Evolutionary conservation across 2,329 filamentous ascomycete species (phyloP), one percentile per base, ranked within the genome.

Genomic region (Fusarium concolor): DNA sequence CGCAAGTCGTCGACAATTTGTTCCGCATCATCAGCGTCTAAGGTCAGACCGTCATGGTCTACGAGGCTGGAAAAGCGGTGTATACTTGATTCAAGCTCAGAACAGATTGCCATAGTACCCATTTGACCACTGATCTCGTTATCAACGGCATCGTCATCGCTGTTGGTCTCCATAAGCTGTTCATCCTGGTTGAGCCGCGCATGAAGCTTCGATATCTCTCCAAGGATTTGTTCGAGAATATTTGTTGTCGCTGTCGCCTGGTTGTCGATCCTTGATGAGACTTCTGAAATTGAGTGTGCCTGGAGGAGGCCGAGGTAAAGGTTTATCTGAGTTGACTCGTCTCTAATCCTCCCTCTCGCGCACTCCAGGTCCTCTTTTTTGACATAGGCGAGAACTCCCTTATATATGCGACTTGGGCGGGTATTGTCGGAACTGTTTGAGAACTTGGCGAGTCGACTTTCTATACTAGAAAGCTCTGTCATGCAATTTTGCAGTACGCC

Each of bases 1-100:
- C 43, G 37, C 2, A 68, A 8, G n/a, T 68, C 63, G 9, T 68
- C 63, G 11, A 68, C 47, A 12, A 68, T 68, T 11, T 67, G 63
- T 10, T 67, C 59, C 1, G 65, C 65, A 28, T 67, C 63, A 1
- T 68, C 63, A 2, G 65, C 58, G 2, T 67, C 65, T 1, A 68
- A 28, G 1, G 49, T 54, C 10, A 50, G 42, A 17, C 50, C 63
- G 10, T 64, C 59, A 4, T 41, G 37, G 12, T 56, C 12, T 10
- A 60, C 47, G 1, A 68, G 65, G 0, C 29, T 53, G 2, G 59
- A 64, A 1, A 68, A 12, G 0, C 65, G 58, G 4, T 37, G 56
- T 5, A 68, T 67, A 17, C 65, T 68, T 15, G 57, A 37, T 28
- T 68, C 63, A 1, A 68, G 47, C 2, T 67, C 65, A 2, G 51